Conservation (phyloP, 768 basidiomycete genomes). For the Cystofilobasidium macerans region DNA sequence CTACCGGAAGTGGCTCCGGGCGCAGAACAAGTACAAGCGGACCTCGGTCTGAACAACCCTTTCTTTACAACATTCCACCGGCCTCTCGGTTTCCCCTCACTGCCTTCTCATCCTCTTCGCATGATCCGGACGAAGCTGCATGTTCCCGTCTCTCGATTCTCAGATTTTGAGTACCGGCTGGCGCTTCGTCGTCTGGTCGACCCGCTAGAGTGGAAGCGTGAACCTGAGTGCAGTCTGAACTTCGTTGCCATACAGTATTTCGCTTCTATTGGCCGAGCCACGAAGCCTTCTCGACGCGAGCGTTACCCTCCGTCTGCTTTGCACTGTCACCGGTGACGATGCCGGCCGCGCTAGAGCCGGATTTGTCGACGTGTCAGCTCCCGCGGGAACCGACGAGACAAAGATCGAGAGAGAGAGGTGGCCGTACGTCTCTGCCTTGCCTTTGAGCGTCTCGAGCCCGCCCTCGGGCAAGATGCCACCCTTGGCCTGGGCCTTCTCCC, state of each 20-base stretch:
- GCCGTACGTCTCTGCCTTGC: conserved; percentile 1
- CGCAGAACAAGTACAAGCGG: conserved; percentile 2
- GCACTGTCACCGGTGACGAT: conserved; percentile 34
- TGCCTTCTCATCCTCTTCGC: no score
- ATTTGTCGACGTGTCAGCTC: background rate
- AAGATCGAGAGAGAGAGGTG: background rate
- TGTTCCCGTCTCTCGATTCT: no score
- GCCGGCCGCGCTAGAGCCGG: background rate
- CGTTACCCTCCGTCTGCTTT: conserved; percentile 35
- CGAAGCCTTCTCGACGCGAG: conserved; percentile 34
- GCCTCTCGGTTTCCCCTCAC: no score
- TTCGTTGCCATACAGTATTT: no score
- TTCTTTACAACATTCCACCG: no score
- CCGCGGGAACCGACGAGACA: background rate
- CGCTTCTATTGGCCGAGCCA: background rate
- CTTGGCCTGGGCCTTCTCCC: conserved; percentile 1
- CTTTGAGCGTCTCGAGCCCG: conserved; percentile 7
- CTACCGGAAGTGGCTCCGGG: conserved; percentile 3
- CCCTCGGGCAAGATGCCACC: conserved; percentile 1
- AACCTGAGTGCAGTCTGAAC: no score
- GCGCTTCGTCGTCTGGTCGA: no score
- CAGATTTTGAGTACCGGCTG: no score
- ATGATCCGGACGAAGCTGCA: no score
- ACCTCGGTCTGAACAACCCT: background rate
- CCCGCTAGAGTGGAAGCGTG: no score